Evolutionary conservation across 768 basidiomycete species (phyloP).

Genomic region (Chalciporus pseudorubinellus): DNA sequence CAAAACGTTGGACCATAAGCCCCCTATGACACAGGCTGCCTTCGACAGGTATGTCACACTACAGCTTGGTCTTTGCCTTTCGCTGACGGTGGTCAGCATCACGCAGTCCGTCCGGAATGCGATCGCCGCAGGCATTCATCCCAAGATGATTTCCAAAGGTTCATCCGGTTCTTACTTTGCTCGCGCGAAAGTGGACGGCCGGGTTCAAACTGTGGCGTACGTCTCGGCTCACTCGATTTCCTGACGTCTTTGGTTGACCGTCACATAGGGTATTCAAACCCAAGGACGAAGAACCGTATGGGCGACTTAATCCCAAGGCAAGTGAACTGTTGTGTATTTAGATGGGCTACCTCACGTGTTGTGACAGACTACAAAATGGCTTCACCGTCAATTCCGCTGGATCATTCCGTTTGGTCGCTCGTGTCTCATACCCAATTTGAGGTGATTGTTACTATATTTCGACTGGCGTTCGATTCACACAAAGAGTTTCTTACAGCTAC

Average conservation of each 20-base stretch:
- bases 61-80: not conserved
- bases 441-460: slow-evolving; percentile 39
- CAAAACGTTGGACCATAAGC: slow-evolving; percentile 80
- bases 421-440: slow-evolving; percentile 87
- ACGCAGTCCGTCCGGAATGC: slow-evolving; percentile 65
- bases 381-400: slow-evolving; percentile 85
- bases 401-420: slow-evolving; percentile 88
- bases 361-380: slow-evolving; percentile 79
- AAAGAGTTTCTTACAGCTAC: slow-evolving; percentile 48
- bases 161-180: slow-evolving; percentile 92
- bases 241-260: slow-evolving; percentile 2
- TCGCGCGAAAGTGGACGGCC: slow-evolving; percentile 73
- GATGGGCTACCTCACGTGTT: slow-evolving; percentile 1
- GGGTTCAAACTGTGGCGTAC: slow-evolving; percentile 78
- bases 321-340: not conserved
- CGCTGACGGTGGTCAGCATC: slow-evolving; percentile 39
- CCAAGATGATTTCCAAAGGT: slow-evolving; percentile 88
- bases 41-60: slow-evolving; percentile 59
- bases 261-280: slow-evolving; percentile 79
- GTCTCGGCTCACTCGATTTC: slow-evolving; percentile 24
- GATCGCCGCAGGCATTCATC: slow-evolving; percentile 76
- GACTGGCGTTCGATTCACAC: not conserved
- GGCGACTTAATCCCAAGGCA: slow-evolving; percentile 83
- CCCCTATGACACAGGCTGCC: slow-evolving; percentile 69
- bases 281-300: slow-evolving; percentile 89